Conservation (phyloP, 192 early-diverging fungal species). For the Podila horticola region DNA sequence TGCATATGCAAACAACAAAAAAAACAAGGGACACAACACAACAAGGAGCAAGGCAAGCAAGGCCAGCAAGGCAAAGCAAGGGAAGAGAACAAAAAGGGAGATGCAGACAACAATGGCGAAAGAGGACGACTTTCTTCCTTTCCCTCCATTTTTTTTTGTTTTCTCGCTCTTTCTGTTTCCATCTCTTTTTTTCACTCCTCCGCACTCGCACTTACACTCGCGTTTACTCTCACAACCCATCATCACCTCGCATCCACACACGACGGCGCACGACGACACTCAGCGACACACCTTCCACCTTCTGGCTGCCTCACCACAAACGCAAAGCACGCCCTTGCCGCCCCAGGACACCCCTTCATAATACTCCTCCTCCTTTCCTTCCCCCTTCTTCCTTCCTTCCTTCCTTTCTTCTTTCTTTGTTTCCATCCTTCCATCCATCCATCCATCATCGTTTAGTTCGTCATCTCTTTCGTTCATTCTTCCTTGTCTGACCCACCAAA, state of each 20-base stretch:
- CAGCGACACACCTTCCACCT: background rate
- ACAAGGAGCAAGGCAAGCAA: no score
- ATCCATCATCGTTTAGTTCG: background rate
- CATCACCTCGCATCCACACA: background rate
- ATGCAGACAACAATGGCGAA: background rate
- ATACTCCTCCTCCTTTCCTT: constrained; percentile 8
- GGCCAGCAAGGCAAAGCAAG: no score
- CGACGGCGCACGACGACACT: background rate
- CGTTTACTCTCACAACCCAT: background rate
- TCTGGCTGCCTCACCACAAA: background rate
- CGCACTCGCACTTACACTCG: background rate
- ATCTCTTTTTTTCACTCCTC: background rate
- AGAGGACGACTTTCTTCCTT: background rate
- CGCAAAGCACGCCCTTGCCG: background rate
- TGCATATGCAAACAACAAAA: no score
- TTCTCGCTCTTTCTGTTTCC: background rate
- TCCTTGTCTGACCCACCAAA: background rate
- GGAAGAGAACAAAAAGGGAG: background rate
- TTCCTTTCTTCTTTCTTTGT: background rate
- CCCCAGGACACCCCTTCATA: background rate
- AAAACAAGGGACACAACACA: no score
- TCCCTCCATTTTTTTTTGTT: background rate
- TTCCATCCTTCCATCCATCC: background rate
- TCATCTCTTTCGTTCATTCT: background rate
- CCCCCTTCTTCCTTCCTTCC: background rate